These are phyloP conservation scores for Magnaporthiopsis incrustans DNA, from an alignment of 2,329 filamentous ascomycete species.

Conservation along the genomic window DNA sequence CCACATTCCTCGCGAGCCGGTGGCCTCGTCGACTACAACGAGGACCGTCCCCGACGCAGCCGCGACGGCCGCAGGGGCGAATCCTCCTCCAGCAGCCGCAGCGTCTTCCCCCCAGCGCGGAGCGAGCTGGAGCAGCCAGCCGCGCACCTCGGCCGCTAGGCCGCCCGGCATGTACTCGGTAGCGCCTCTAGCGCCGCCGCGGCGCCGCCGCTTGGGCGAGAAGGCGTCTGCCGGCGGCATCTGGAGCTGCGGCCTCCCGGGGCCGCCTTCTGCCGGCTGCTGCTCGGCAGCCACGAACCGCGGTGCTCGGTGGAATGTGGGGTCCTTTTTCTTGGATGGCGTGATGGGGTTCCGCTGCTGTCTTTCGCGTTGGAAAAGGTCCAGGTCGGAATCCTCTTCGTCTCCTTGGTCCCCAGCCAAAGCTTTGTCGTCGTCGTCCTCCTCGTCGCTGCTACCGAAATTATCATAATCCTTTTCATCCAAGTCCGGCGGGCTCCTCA, in stretches of 20 bases:
- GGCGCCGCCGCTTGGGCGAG: slow-evolving; percentile 26
- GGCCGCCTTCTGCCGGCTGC: slow-evolving; percentile 1
- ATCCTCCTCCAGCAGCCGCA: not conserved
- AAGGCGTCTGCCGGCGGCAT: slow-evolving; percentile 28
- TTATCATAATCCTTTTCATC: not conserved
- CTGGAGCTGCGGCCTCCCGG: slow-evolving; percentile 16
- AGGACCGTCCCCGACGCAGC: slow-evolving; percentile 15
- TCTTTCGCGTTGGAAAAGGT: not conserved
- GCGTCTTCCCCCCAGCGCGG: slow-evolving; percentile 17
- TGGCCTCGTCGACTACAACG: slow-evolving; percentile 17
- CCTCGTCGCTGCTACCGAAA: slow-evolving; percentile 1
- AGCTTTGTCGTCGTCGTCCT: slow-evolving; percentile 1
- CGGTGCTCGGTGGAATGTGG: slow-evolving; percentile 25
- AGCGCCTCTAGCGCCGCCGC: slow-evolving; percentile 12
- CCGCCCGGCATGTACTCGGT: slow-evolving; percentile 29
- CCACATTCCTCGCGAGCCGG: slow-evolving; percentile 18
- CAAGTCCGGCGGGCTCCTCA: slow-evolving; percentile 8
- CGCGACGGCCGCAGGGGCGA: slow-evolving; percentile 9
- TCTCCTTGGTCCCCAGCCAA: slow-evolving; percentile 6
- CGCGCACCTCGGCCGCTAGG: slow-evolving; percentile 31
- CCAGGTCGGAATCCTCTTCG: not conserved
- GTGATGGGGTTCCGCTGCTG: slow-evolving; percentile 2
- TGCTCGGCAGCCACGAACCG: slow-evolving; percentile 28
- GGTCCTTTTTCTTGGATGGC: slow-evolving; percentile 4
- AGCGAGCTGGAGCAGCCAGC: slow-evolving; percentile 37